phyloP scores from a whole-genome alignment of 495 filamentous ascomycete species.

The Tricharina praecox region DNA sequence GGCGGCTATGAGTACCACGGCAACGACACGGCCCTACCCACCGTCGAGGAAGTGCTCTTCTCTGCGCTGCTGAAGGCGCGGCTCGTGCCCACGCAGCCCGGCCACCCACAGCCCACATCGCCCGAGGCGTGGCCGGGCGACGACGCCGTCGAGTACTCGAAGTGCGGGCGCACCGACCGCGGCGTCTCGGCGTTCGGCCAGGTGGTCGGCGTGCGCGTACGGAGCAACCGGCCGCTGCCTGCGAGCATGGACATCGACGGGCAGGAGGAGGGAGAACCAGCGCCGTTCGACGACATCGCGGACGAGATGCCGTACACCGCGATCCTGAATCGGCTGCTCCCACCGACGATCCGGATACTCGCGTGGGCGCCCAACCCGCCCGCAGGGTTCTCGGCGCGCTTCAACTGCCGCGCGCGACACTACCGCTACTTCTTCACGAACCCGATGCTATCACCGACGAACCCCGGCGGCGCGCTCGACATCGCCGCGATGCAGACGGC shows the following conservation, averaged over 20 bases:
- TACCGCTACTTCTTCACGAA: constrained; percentile 98
- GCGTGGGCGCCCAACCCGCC: constrained; percentile 84
- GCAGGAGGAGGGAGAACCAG: constrained; percentile 19
- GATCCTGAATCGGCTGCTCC: constrained; percentile 71
- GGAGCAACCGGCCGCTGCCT: constrained; percentile 51
- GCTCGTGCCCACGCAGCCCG: constrained; percentile 52
- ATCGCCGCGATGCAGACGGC: constrained; percentile 73
- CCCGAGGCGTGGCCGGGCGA: constrained; percentile 43
- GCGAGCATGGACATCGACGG: constrained; percentile 16
- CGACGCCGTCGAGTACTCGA: constrained; percentile 71
- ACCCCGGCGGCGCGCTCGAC: constrained; percentile 49
- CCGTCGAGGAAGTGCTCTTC: constrained; percentile 84
- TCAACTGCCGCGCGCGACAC: constrained; percentile 71
- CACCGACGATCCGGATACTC: constrained; percentile 71
- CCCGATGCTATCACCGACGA: constrained; percentile 45
- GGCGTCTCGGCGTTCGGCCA: constrained; percentile 96
- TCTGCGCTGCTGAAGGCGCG: constrained; percentile 64
- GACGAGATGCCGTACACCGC: constrained; percentile 73
- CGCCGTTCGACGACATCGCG: constrained; percentile 54
- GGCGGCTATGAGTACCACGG: constrained; percentile 76
- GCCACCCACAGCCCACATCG: constrained; percentile 26
- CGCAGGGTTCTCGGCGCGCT: constrained; percentile 69
- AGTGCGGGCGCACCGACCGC: constrained; percentile 80
- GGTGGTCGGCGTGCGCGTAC: constrained; percentile 65
- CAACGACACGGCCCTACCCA: constrained; percentile 48